These are phyloP conservation scores for Rhizophora apiculata DNA, from an alignment of 345 rosid genomes.

Conservation along the genomic window DNA sequence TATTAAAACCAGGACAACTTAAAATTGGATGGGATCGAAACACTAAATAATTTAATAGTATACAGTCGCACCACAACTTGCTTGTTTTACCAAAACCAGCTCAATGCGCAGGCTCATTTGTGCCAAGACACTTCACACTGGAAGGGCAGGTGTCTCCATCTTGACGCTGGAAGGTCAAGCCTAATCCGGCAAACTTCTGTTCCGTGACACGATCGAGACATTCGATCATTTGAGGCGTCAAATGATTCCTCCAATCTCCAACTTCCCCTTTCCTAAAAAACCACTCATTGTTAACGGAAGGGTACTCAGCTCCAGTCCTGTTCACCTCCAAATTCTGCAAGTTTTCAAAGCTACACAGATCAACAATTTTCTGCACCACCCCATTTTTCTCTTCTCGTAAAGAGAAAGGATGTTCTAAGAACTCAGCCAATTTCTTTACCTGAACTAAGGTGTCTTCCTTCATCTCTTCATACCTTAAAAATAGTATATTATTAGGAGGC, in stretches of 20 bases:
- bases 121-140: no score
- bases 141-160: neutral
- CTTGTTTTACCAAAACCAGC: no score
- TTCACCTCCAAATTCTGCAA: slow-evolving; percentile 4
- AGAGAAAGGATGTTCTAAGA: neutral
- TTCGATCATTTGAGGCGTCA: neutral
- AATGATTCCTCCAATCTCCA: neutral
- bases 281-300: neutral
- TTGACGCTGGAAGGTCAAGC: neutral
- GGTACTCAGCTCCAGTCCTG: neutral
- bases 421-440: neutral
- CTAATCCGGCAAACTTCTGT: neutral
- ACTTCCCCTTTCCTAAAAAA: neutral
- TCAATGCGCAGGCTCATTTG: no score
- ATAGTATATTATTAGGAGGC: neutral
- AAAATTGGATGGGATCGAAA: no score
- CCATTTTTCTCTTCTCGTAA: neutral
- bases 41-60: no score
- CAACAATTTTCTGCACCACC: neutral
- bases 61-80: no score
- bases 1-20: no score
- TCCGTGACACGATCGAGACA: neutral
- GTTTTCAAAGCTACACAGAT: slow-evolving; percentile 4
- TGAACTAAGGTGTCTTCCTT: neutral
- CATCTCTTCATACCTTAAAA: slow-evolving; percentile 10